Evolutionary conservation across 2,329 filamentous ascomycete genomes (phyloP).

Genomic region (Diplodia corticola): DNA sequence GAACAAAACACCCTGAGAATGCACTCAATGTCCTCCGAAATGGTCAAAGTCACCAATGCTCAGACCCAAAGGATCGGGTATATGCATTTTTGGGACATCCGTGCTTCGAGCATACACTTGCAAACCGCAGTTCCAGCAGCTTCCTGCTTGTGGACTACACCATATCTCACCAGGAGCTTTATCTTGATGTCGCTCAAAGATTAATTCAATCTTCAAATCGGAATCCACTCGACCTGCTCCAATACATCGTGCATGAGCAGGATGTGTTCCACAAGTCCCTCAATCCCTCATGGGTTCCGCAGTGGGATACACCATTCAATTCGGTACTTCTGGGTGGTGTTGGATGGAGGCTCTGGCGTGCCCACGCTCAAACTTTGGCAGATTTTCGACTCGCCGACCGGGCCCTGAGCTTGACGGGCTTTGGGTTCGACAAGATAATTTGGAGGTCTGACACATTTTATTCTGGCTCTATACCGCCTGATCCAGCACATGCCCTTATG

Average conservation of each 20-base stretch:
- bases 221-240: neutral
- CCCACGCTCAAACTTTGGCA: neutral
- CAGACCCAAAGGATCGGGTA: neutral
- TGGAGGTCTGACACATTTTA: neutral
- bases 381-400: neutral
- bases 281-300: neutral
- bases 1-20: fast-evolving
- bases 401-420: neutral
- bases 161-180: neutral
- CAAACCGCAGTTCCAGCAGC: neutral
- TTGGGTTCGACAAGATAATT: neutral
- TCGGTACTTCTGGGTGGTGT: neutral
- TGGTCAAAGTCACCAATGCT: fast-evolving
- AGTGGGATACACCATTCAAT: too few relatives aligned
- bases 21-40: neutral
- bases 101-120: neutral
- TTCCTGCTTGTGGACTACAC: neutral
- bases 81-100: neutral
- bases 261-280: neutral
- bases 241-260: fast-evolving
- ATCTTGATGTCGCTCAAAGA: neutral
- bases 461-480: fast-evolving
- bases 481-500: neutral
- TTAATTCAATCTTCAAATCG: neutral
- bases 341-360: too few relatives aligned